Base-by-base conservation (phyloP, 2,329 filamentous ascomycete species). In the Berkeleyomyces rouxiae region DNA sequence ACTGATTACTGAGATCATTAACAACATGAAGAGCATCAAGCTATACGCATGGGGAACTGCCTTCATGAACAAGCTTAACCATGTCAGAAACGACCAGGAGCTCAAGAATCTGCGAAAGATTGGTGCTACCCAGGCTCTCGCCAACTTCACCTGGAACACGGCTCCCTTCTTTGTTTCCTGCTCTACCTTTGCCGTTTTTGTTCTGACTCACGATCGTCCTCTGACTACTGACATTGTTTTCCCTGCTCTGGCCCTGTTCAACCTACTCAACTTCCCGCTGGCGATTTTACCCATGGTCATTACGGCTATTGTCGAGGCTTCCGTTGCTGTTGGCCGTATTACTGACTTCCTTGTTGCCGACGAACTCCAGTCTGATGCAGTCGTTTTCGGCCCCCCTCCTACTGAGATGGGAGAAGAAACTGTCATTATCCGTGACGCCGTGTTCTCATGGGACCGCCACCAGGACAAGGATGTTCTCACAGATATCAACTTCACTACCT, bases 1-100 rank as follows among this genome's bases (percentile, higher is more conserved):
- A 59, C 76, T 99, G 64, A 96, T 97, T 79, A 95, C 92, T 5
- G 93, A 99, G 74, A 99, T 99, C 67, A 79, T 99, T 70, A 96
- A 95, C 78, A 97, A 97, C 75, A 99, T 99, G 88, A 99, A 99
- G 78, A 95, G 90, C 71, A 93, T 99, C 77, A 99, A 99, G 76
- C 82, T 99, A 23, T 99, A 96, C 72, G 93, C 93, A 39, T 99
- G 93, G 93, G 92, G 91, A 40, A 87, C 86, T 39, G 92, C 93
- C 11, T 99, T 99, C 71, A 96, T 96, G 85, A 93, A 90, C 74
- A 96, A 95, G 75, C 83, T 99, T 64, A 97, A 93, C 75, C 88
- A 88, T 72, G 90, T 99, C 65, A 85, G 93, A 74, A 99, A 99
- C 74, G 93, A 99, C 70, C 83, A 90, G 69, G 93, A 99, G 74